phyloP scores from a whole-genome alignment of 345 rosid genomes.

The Syzygium oleosum region DNA sequence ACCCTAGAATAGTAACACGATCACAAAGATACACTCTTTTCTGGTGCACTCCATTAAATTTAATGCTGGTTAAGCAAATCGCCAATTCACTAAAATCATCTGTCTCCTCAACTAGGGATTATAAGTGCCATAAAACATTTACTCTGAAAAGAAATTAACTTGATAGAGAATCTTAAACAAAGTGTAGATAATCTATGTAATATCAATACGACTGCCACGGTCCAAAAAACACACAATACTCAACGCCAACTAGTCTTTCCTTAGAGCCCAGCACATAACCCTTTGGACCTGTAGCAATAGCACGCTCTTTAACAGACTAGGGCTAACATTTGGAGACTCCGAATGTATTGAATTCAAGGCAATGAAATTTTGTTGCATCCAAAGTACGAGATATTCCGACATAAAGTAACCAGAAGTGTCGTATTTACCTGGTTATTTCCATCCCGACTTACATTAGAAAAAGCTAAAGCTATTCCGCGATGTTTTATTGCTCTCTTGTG shows the following conservation, averaged over 20 bases:
- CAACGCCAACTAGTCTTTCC: neutral
- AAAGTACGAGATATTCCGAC: neutral
- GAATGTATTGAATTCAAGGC: neutral
- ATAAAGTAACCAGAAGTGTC: neutral
- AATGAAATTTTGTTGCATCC: neutral
- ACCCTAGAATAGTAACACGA: neutral
- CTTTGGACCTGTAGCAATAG: neutral
- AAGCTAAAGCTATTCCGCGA: neutral
- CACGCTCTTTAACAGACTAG: neutral
- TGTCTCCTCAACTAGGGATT: neutral
- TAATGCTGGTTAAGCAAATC: neutral
- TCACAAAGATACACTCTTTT: neutral
- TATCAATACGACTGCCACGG: neutral
- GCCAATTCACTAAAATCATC: neutral
- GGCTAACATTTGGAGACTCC: neutral
- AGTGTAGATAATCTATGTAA: neutral
- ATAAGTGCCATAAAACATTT: neutral
- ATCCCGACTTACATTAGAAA: neutral
- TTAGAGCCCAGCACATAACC: neutral
- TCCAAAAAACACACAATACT: neutral
- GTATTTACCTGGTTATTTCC: neutral
- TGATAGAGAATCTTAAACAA: too few relatives aligned
- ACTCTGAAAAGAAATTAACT: too few relatives aligned
- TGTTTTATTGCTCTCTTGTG: neutral
- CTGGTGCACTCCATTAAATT: neutral